phyloP scores from a whole-genome alignment of 192 early-diverging fungal genomes.

The Podila epicladia region DNA sequence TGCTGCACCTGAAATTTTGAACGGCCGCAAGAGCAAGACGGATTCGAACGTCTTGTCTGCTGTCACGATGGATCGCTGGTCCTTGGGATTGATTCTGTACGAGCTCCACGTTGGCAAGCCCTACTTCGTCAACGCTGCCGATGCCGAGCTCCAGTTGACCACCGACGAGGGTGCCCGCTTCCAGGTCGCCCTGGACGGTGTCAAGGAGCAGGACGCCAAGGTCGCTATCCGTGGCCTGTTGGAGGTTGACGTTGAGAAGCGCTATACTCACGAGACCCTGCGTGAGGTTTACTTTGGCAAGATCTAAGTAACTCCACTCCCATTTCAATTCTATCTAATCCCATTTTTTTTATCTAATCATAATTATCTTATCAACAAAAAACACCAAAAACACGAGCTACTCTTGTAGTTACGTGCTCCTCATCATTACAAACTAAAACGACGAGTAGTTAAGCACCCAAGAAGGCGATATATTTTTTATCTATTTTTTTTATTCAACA shows the following conservation, averaged over 20 bases:
- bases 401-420: too few relatives aligned
- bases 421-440: too few relatives aligned
- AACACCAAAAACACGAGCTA: too few relatives aligned
- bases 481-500: too few relatives aligned
- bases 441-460: too few relatives aligned
- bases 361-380: too few relatives aligned
- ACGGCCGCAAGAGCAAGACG: conserved; percentile 43
- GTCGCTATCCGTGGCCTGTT: conserved; percentile 38
- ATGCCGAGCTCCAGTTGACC: conserved; percentile 47
- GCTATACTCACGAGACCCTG: conserved; percentile 48
- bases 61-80: conserved; percentile 53
- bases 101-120: conserved; percentile 44
- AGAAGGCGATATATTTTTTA: too few relatives aligned
- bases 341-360: too few relatives aligned
- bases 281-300: conserved; percentile 41
- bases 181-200: conserved; percentile 22
- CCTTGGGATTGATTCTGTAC: conserved; percentile 49
- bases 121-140: conserved; percentile 28
- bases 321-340: background rate
- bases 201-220: conserved; percentile 33
- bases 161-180: conserved; percentile 22
- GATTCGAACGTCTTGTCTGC: conserved; percentile 34
- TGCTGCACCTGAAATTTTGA: conserved; percentile 50
- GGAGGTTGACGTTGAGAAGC: conserved; percentile 42
- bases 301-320: background rate